Base-by-base conservation (phyloP, 176 grass and related monocot genomes). In the Bromus sterilis region DNA sequence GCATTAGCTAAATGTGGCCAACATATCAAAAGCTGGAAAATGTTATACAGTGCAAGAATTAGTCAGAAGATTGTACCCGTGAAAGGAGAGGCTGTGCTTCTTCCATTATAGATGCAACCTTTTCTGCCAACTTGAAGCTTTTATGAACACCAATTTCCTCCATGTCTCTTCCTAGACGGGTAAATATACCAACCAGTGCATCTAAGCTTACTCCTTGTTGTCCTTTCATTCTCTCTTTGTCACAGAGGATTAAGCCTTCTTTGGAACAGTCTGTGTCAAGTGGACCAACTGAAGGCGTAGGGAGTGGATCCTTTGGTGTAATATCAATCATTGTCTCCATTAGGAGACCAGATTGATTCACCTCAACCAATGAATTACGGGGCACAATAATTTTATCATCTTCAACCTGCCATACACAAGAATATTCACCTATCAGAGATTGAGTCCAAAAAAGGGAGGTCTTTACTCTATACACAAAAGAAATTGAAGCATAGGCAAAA, bases 241-340 rank as follows among this genome's bases (percentile, higher is more conserved):
- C 88, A 35, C 95, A 98, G 59, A 98, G 81, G 76, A 98, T 98
- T 63, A 98, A 78, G 61, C 90, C 92, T 86, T 98, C 82, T 89
- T 89, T 89, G 53, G 57, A 59, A 69, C 95, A 98, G 44, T 87
- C 84, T 42, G 86, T 66, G 42, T 94, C 66, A 56, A 98, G 88
- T 12, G 95, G 95, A 30, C 92, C 92, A 51, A 84, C 60, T 60
- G 92, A 91, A 85, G 95, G 95, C 14, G 78, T 57, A n/a, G 92
- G 95, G 37, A 98, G 92, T 24, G 95, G 95, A 78, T 98, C 75
- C 74, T 75, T 87, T 14, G 95, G 95, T 57, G 92, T 94, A 75
- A 98, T 91, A 81, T 98, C 95, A 71, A 98, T 98, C 43, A 94
- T 71, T 0, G 95, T 98, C 78, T 98, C 95, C 95, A 98, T 94